A percentile compares a stretch with the other conserved stretches of the same genome.
phyloP scores from a whole-genome alignment of 306 rosid genomes.

The Astragalus membranaceus region DNA sequence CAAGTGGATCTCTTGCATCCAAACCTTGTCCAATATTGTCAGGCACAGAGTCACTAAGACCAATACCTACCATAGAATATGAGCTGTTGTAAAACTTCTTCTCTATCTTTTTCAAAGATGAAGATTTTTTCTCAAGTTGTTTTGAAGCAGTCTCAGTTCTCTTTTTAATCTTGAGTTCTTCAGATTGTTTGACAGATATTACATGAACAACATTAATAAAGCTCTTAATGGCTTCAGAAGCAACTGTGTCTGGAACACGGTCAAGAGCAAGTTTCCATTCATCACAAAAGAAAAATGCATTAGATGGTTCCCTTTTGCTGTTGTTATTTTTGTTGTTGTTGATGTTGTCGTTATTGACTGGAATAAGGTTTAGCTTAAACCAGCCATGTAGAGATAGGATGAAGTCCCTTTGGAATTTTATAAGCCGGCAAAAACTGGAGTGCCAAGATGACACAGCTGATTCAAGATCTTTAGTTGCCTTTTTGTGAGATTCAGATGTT shows the following conservation, averaged over 20 bases:
- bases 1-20: conserved; percentile 94
- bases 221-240: conserved; percentile 93
- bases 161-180: conserved; percentile 74
- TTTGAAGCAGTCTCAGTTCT: conserved; percentile 61
- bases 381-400: conserved; percentile 72
- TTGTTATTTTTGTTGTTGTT: conserved; percentile 20
- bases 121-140: conserved; percentile 82
- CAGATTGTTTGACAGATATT: conserved; percentile 67
- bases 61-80: conserved; percentile 82
- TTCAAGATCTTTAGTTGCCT: conserved; percentile 92
- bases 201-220: conserved; percentile 83
- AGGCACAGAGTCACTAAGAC: conserved; percentile 18
- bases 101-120: conserved; percentile 61
- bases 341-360: conserved; percentile 47
- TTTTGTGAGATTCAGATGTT: conserved; percentile 79
- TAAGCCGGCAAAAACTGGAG: conserved; percentile 73
- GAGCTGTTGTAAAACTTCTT: conserved; percentile 75
- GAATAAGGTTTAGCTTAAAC: conserved; percentile 78
- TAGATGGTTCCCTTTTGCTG: conserved; percentile 38
- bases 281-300: conserved; percentile 48
- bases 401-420: conserved; percentile 77
- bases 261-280: conserved; percentile 98
- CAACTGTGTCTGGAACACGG: conserved; percentile 91
- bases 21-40: conserved; percentile 45
- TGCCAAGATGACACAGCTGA: conserved; percentile 89